These are phyloP conservation scores for Talaromyces rugulosus DNA, from an alignment of 2,329 filamentous ascomycete species.

Conservation along the genomic window DNA sequence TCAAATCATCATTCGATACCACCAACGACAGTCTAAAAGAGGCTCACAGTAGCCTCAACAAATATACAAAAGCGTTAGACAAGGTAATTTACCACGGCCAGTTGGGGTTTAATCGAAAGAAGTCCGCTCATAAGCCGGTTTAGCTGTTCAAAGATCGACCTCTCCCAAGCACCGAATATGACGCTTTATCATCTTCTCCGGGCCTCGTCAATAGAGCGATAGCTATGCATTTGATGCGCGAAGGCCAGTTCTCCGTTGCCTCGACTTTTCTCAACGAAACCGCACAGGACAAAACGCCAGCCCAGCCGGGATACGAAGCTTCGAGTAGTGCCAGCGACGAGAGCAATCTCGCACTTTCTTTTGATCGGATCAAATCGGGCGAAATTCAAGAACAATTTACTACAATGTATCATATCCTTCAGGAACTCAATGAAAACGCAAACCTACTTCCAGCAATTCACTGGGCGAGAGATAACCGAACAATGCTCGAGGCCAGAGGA, in stretches of 20 bases:
- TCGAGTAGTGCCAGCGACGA: slow-evolving; percentile 24
- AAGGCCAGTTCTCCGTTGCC: slow-evolving; percentile 88
- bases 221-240: slow-evolving; percentile 90
- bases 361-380: slow-evolving; percentile 58
- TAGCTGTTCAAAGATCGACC: slow-evolving; percentile 65
- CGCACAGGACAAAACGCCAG: slow-evolving; percentile 40
- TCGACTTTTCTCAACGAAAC: slow-evolving; percentile 78
- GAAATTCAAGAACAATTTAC: slow-evolving; percentile 76
- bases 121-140: background rate
- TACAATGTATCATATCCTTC: slow-evolving; percentile 86
- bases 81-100: slow-evolving; percentile 51
- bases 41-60: slow-evolving; percentile 74
- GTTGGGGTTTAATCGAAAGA: background rate
- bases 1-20: slow-evolving; percentile 74
- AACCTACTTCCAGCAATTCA: slow-evolving; percentile 79
- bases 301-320: slow-evolving; percentile 23
- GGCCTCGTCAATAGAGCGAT: slow-evolving; percentile 86
- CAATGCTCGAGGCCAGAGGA: slow-evolving; percentile 70
- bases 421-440: slow-evolving; percentile 64
- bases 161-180: slow-evolving; percentile 71
- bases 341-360: slow-evolving; percentile 41
- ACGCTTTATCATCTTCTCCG: slow-evolving; percentile 71
- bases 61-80: slow-evolving; percentile 80
- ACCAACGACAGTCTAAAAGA: slow-evolving; percentile 79
- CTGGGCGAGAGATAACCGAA: slow-evolving; percentile 73